phyloP scores from a whole-genome alignment of 1,139 yeast species.

The Taiozyma sp. region DNA sequence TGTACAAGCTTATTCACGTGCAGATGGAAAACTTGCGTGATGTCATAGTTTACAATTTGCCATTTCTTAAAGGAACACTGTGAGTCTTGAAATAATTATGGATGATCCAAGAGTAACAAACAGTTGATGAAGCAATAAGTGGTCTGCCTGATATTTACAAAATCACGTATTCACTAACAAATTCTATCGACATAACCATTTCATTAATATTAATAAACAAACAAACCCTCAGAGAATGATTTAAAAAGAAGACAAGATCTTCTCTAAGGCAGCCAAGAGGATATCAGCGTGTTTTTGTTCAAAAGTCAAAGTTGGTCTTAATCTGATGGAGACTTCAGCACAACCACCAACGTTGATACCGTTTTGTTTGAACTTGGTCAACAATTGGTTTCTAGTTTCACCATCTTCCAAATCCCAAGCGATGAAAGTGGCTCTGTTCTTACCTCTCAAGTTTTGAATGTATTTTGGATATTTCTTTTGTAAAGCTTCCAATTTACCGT shows the following conservation, averaged over 20 bases:
- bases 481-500: constrained; percentile 39
- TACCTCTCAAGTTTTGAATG: constrained; percentile 57
- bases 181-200: not conserved
- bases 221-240: not conserved
- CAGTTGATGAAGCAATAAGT: too few relatives aligned
- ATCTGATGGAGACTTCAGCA: constrained; percentile 58
- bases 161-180: too few relatives aligned
- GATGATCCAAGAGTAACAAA: too few relatives aligned
- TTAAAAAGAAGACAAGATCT: constrained; percentile 12
- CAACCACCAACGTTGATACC: constrained; percentile 77
- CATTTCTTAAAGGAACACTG: too few relatives aligned
- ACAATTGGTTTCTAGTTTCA: constrained; percentile 45
- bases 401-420: constrained; percentile 63
- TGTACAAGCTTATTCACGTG: too few relatives aligned
- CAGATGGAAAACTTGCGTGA: too few relatives aligned
- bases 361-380: constrained; percentile 42
- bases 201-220: not conserved
- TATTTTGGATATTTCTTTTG: constrained; percentile 40
- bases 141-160: too few relatives aligned
- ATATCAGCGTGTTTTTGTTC: constrained; percentile 65
- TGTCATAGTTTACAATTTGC: too few relatives aligned
- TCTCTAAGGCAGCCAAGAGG: constrained; percentile 36
- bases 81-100: too few relatives aligned
- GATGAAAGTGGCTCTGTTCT: constrained; percentile 64
- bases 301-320: constrained; percentile 68